Conservation (phyloP, 2,329 filamentous ascomycete species). For the Nothomitra cinnamomea region DNA sequence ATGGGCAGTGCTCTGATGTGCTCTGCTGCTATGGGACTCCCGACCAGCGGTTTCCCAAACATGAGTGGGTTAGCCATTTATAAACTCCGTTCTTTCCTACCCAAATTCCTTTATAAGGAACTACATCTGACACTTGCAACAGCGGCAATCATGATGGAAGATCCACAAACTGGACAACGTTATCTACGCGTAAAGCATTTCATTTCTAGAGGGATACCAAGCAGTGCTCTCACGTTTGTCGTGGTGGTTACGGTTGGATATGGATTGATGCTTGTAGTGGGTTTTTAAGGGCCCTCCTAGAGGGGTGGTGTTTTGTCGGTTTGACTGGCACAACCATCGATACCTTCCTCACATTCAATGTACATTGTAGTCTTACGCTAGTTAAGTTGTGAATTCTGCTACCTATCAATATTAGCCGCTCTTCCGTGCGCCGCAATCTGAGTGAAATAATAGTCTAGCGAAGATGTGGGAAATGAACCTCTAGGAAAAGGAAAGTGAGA, state of each 20-base stretch:
- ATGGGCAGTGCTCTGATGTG: constrained; percentile 96
- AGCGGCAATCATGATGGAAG: constrained; percentile 99
- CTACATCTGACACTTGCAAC: constrained; percentile 10
- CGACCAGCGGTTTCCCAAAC: constrained; percentile 92
- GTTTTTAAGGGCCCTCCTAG: constrained; percentile 29
- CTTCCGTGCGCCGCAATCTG: too few relatives aligned
- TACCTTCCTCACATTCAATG: too few relatives aligned
- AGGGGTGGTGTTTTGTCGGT: too few relatives aligned
- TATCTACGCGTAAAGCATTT: constrained; percentile 92
- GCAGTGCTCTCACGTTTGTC: constrained; percentile 61
- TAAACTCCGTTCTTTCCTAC: constrained; percentile 5
- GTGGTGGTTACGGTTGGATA: constrained; percentile 86
- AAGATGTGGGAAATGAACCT: too few relatives aligned
- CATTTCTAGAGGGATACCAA: constrained; percentile 79
- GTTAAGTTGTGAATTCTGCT: too few relatives aligned
- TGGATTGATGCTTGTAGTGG: constrained; percentile 65
- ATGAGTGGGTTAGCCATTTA: constrained; percentile 62
- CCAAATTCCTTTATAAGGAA: constrained; percentile 5
- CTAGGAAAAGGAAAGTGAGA: too few relatives aligned
- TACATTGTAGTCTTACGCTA: too few relatives aligned
- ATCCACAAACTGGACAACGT: constrained; percentile 71
- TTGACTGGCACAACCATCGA: too few relatives aligned
- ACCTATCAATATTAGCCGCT: too few relatives aligned
- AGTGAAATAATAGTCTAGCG: too few relatives aligned
- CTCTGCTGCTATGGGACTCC: constrained; percentile 90